A percentile compares a stretch with the other conserved stretches of the same genome.
Evolutionary conservation across 2,329 filamentous ascomycete species (phyloP).

Genomic region (Penicillium frequentans): DNA sequence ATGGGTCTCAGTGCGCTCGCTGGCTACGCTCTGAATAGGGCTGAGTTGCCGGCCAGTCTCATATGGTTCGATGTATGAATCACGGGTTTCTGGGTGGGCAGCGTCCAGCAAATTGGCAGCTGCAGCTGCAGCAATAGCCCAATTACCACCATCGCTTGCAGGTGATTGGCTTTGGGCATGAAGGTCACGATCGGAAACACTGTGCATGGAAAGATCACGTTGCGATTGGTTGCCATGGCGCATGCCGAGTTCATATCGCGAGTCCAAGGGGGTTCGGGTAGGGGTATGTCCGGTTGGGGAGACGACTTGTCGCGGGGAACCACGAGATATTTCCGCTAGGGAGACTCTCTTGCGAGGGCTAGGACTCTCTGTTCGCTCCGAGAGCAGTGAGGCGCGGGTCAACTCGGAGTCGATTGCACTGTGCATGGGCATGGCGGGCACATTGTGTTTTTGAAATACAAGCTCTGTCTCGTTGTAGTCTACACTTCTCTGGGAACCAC

Average conservation of each 20-base stretch:
- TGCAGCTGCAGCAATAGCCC: constrained; percentile 42
- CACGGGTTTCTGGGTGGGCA: constrained; percentile 50
- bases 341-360: constrained; percentile 64
- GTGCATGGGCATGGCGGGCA: constrained; percentile 83
- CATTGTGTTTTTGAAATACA: constrained; percentile 54
- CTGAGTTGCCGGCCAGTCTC: constrained; percentile 74
- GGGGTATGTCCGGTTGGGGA: constrained; percentile 65
- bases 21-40: constrained; percentile 89
- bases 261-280: constrained; percentile 49
- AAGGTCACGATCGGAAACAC: constrained; percentile 47
- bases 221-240: constrained; percentile 62
- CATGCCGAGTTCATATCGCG: constrained; percentile 61
- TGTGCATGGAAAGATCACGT: constrained; percentile 51
- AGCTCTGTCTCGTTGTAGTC: constrained; percentile 57
- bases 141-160: constrained; percentile 35
- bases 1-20: constrained; percentile 71
- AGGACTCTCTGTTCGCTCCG: constrained; percentile 73
- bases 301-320: constrained; percentile 51
- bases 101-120: constrained; percentile 36
- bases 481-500: constrained; percentile 25
- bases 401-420: constrained; percentile 86
- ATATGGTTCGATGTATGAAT: constrained; percentile 47
- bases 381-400: constrained; percentile 83
- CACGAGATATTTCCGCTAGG: constrained; percentile 65
- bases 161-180: constrained; percentile 37